Evolutionary conservation across 768 basidiomycete genomes (phyloP).

Genomic region (Boletus sp.): DNA sequence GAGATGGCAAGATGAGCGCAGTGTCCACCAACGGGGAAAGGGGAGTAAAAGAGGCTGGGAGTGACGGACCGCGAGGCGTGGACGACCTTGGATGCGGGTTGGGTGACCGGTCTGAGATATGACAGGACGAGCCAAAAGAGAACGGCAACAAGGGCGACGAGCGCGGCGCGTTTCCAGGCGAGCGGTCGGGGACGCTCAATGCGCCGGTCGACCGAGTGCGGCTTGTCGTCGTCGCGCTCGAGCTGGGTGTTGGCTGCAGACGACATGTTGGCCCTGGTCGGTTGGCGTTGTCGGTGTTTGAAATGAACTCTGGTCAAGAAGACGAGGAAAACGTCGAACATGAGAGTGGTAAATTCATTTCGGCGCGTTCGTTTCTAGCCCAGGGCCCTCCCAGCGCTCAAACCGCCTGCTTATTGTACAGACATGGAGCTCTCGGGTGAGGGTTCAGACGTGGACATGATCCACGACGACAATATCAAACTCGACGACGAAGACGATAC

Average conservation of each 20-base stretch:
- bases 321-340: conserved; percentile 1
- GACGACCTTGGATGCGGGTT: conserved; percentile 44
- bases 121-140: conserved; percentile 44
- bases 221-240: background rate
- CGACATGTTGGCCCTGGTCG: no score
- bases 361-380: background rate
- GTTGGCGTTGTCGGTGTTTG: conserved; percentile 21
- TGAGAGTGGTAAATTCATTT: conserved; percentile 1
- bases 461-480: conserved; percentile 27
- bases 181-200: conserved; percentile 41
- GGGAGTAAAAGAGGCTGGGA: no score
- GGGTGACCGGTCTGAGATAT: conserved; percentile 26
- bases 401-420: background rate
- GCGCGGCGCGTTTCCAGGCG: conserved; percentile 43
- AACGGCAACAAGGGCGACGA: conserved; percentile 40
- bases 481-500: conserved; percentile 38
- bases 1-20: background rate
- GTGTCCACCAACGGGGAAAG: background rate
- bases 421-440: conserved; percentile 25
- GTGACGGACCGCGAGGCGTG: conserved; percentile 59
- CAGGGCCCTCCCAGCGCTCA: background rate
- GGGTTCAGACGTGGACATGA: conserved; percentile 37
- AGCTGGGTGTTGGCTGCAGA: background rate
- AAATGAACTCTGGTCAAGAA: conserved; percentile 11
- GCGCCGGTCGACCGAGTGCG: conserved; percentile 6